These are phyloP conservation scores for Triticum dicoccoides DNA, from an alignment of 176 grass and related monocot genomes.

Conservation along the genomic window DNA sequence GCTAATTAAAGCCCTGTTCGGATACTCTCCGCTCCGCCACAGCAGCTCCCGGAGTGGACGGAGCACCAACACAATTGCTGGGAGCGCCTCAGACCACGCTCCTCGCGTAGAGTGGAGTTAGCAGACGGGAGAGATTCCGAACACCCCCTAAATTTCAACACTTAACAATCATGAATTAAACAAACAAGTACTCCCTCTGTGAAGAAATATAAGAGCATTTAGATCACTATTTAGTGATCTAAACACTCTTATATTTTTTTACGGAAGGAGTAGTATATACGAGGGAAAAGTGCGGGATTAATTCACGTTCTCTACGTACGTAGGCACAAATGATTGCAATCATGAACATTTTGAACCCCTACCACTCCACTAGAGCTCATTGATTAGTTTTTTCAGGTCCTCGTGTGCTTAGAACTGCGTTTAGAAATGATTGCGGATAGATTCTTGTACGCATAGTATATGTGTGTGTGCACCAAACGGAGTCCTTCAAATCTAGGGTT, in stretches of 20 bases:
- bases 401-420: constrained; percentile 18
- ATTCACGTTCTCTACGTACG: not conserved
- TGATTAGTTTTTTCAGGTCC: constrained; percentile 8
- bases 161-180: not conserved
- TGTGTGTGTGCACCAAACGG: not conserved
- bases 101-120: no score
- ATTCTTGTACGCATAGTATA: not conserved
- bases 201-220: no score
- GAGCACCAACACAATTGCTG: no score
- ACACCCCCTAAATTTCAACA: not conserved
- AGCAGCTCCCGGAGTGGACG: no score
- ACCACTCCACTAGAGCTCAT: not conserved
- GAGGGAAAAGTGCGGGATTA: not conserved
- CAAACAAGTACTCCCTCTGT: no score
- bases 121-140: no score
- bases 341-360: constrained; percentile 31
- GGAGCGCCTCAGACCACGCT: no score
- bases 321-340: constrained; percentile 38
- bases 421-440: constrained; percentile 21
- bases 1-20: no score
- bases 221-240: no score
- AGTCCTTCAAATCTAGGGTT: not conserved
- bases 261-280: not conserved
- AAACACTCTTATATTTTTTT: no score
- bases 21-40: no score